Evolutionary conservation across 257 asterid species (phyloP).

Genomic region (Eucommia ulmoides): DNA sequence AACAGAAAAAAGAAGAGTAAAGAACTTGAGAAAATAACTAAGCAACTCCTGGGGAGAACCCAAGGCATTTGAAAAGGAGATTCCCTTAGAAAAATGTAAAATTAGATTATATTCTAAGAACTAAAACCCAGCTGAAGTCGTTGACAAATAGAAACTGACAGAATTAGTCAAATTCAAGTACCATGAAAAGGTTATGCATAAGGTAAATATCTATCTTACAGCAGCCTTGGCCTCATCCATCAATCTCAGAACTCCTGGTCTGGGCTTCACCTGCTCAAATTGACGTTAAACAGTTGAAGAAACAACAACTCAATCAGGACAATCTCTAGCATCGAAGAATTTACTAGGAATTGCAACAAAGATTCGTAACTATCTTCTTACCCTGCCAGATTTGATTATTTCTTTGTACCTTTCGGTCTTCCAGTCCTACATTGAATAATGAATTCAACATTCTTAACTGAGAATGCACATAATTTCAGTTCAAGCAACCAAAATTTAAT

Average conservation of each 20-base stretch:
- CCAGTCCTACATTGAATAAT: conserved; percentile 98
- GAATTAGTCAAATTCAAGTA: conserved; percentile 6
- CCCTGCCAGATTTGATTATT: conserved; percentile 84
- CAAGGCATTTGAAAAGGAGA: neutral
- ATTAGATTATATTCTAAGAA: too few species aligned
- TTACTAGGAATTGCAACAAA: neutral
- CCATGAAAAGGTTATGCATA: conserved; percentile 7
- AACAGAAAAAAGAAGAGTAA: conserved; percentile 13
- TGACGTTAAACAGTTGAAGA: conserved; percentile 6
- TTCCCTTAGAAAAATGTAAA: too few species aligned
- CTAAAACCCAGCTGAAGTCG: neutral
- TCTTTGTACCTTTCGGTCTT: conserved; percentile 96
- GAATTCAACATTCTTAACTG: too few species aligned
- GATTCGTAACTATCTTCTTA: conserved; percentile 31
- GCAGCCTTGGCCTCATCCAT: conserved; percentile 95
- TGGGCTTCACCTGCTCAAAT: conserved; percentile 68
- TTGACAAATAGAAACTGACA: conserved; percentile 4
- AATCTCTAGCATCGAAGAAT: neutral
- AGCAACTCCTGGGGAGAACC: neutral
- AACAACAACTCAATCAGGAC: neutral
- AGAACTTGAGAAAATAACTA: neutral
- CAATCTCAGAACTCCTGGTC: conserved; percentile 94
- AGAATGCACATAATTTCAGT: too few species aligned
- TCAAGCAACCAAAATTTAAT: too few species aligned
- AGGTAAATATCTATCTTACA: conserved; percentile 42